A percentile compares a stretch with the other conserved stretches of the same genome.
phyloP scores from a whole-genome alignment of 495 filamentous ascomycete genomes.

The Aspergillus diversus region DNA sequence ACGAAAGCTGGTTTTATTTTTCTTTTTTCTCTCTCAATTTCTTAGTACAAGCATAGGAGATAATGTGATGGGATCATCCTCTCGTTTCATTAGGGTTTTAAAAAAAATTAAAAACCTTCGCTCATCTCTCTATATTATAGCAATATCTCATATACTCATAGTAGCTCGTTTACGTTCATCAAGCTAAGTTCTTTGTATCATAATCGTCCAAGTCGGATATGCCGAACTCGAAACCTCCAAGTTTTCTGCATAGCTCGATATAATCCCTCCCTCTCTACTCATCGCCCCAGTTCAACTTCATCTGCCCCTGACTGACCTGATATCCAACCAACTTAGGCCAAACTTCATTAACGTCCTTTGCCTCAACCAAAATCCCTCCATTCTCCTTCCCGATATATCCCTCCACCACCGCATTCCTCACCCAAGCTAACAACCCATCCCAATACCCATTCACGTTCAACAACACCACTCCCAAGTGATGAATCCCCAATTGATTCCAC shows the following conservation, averaged over 20 bases:
- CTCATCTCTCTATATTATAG: slow-evolving; percentile 1
- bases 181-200: too few relatives aligned
- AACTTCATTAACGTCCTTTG: slow-evolving; percentile 69
- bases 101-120: not conserved
- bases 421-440: slow-evolving; percentile 83
- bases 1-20: slow-evolving; percentile 35
- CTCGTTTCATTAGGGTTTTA: not conserved
- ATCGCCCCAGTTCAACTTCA: slow-evolving; percentile 80
- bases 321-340: slow-evolving; percentile 73
- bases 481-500: slow-evolving; percentile 98
- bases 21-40: not conserved
- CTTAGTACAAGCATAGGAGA: not conserved
- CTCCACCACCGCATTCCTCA: slow-evolving; percentile 71
- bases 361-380: slow-evolving; percentile 76
- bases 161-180: too few relatives aligned
- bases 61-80: slow-evolving; percentile 1
- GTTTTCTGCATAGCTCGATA: too few relatives aligned
- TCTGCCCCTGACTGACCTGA: slow-evolving; percentile 69
- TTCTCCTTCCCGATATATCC: slow-evolving; percentile 76
- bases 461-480: slow-evolving; percentile 76
- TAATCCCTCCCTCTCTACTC: slow-evolving; percentile 45
- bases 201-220: too few relatives aligned
- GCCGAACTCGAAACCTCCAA: too few relatives aligned
- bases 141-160: not conserved
- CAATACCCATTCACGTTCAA: slow-evolving; percentile 91